Conservation (phyloP, 2,329 filamentous ascomycete genomes). For the Penicillium aurantiogriseum region DNA sequence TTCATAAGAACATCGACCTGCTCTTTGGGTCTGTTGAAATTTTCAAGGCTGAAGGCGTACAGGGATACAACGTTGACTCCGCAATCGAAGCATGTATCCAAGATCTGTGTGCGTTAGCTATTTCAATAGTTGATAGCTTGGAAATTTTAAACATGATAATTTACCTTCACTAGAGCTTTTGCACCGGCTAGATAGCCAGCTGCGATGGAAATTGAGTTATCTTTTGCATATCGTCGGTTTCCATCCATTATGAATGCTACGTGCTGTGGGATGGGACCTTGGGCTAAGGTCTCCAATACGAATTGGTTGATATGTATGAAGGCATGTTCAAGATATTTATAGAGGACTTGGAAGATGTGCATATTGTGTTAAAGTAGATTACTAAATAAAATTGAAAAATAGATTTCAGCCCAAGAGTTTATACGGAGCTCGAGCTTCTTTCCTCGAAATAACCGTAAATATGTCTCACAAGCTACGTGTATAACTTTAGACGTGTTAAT, state of each 20-base stretch:
- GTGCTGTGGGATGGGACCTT: constrained; percentile 13
- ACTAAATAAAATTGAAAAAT: too few species aligned
- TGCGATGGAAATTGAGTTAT: not conserved
- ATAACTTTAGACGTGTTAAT: not conserved
- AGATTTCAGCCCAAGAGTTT: not conserved
- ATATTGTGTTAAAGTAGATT: not conserved
- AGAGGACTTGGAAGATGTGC: not conserved
- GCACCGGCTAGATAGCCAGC: not conserved
- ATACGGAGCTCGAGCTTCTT: not conserved
- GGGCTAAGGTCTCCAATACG: not conserved
- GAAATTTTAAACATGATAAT: not conserved
- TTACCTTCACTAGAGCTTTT: not conserved
- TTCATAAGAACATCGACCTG: constrained; percentile 8
- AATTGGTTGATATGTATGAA: not conserved
- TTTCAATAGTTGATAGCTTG: too few species aligned
- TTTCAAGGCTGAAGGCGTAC: constrained; percentile 18
- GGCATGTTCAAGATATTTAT: not conserved
- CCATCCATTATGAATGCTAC: constrained; percentile 17
- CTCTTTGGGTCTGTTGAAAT: constrained; percentile 12
- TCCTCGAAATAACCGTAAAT: too few species aligned
- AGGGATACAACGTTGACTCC: constrained; percentile 7
- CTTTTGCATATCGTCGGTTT: constrained; percentile 14
- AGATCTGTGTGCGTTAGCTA: not conserved
- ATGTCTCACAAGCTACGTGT: not conserved
- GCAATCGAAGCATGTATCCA: not conserved